Evolutionary conservation across 75 land plant species (phyloP).

Genomic region (Larix kaempferi): DNA sequence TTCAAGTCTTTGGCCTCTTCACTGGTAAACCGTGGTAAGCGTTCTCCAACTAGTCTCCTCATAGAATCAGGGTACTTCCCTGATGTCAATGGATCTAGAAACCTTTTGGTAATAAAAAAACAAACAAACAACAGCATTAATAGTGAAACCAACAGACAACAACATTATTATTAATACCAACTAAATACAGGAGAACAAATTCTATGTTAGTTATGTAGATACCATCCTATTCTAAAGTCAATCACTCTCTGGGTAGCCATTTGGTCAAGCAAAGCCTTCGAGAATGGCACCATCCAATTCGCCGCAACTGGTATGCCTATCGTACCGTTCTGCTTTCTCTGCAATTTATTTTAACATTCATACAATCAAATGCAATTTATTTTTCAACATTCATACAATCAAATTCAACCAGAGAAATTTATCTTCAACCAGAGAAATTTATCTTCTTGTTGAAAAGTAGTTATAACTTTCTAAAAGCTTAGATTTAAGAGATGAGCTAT

Average conservation of each 20-base stretch:
- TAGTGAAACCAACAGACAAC: no score
- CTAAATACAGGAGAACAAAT: no score
- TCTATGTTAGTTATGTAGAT: no score
- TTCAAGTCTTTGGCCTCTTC: conserved; percentile 8
- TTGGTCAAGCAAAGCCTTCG: background rate
- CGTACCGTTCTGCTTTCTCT: conserved; percentile 9
- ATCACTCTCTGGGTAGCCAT: conserved; percentile 2
- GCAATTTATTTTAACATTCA: background rate
- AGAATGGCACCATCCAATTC: conserved; percentile 11
- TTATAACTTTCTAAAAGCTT: no score
- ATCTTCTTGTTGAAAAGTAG: no score
- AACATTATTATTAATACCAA: no score
- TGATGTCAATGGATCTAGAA: conserved; percentile 36
- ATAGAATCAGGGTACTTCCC: conserved; percentile 48
- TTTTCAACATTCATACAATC: background rate
- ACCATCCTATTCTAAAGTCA: conserved; percentile 19
- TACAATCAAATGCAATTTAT: no score
- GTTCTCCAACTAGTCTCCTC: conserved; percentile 19
- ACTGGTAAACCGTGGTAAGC: conserved; percentile 40
- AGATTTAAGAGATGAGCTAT: no score
- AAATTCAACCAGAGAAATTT: no score
- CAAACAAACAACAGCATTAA: no score
- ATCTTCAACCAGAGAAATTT: no score
- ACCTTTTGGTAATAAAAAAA: conserved; percentile 16
- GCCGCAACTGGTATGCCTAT: conserved; percentile 11